Conservation (phyloP, 108 stramenopile species). For the Skeletonema potamos region DNA sequence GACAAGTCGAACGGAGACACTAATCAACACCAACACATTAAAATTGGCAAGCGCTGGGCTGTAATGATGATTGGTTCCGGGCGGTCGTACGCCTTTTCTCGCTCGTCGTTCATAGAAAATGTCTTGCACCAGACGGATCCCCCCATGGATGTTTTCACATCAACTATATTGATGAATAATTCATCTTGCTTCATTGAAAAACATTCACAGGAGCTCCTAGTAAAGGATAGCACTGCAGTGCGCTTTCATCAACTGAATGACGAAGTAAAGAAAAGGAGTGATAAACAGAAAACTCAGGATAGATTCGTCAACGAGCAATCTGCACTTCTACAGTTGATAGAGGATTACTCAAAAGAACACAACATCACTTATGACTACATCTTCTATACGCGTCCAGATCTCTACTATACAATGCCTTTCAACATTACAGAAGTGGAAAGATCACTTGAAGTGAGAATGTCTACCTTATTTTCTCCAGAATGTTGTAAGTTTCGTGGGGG, state of each 20-base stretch:
- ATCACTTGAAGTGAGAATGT: neutral
- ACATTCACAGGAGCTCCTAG: neutral
- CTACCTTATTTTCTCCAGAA: neutral
- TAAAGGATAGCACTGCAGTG: slow-evolving; percentile 1
- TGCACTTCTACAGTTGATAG: slow-evolving; percentile 2
- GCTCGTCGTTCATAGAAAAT: slow-evolving; percentile 1
- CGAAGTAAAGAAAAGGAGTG: too few relatives aligned
- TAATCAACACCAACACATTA: too few relatives aligned
- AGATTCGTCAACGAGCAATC: slow-evolving; percentile 1
- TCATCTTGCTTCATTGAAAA: neutral
- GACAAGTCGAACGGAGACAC: too few relatives aligned
- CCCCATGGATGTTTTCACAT: slow-evolving; percentile 20
- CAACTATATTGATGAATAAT: neutral
- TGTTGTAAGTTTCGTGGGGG: neutral
- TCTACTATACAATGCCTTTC: neutral
- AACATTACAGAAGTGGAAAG: slow-evolving; percentile 1
- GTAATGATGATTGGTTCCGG: slow-evolving; percentile 21
- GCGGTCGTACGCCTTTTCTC: slow-evolving; percentile 8
- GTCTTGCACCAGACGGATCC: slow-evolving; percentile 9
- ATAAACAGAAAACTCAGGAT: neutral
- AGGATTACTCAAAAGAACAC: neutral
- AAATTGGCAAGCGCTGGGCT: slow-evolving; percentile 27
- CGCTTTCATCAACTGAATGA: neutral
- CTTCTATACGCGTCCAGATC: slow-evolving; percentile 10
- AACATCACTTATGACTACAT: slow-evolving; percentile 12